Base-by-base conservation (phyloP, 768 basidiomycete species). In the Rickenella mellea region DNA sequence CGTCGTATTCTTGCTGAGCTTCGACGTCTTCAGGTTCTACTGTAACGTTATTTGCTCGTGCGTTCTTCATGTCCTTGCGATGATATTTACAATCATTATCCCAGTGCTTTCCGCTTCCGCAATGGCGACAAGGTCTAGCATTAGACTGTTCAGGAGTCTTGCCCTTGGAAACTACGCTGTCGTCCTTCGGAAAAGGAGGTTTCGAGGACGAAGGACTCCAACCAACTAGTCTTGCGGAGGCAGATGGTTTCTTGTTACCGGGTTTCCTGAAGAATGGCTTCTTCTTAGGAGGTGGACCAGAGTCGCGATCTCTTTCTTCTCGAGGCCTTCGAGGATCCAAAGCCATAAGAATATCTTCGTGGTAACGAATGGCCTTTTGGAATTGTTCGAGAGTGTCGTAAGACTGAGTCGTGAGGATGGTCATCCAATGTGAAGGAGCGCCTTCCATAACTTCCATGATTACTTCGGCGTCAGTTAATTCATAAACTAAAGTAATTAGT, bases 381-480 rank as follows among this genome's bases (percentile, higher is more conserved):
- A 59, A 57, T 15, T 54, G 40, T 26, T 49, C 43, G 6, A 49
- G 6, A 3, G 44, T 35, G 1, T 26, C 26, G 28, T 55, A 58
- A 1, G 52, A 41, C 6, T 58, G 55, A 11, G 56, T 51, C 1
- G 51, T 58, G 0, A 59, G 35, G 10, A 59, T 47, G 0, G 8
- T 39, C 17, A 35, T 50, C 63, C 63, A 65, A 6, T 39, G 37
- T 0, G 53, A 10, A 0, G 64, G 64, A 19, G 57, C 61, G 2
- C 57, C 57, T 10, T 54, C 53, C 63, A 65, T 63, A 12, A 66
- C 51, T 39, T 64, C 58, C 12, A 51, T 45, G 11, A 66, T 66
- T 2, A 61, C 14, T 37, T 65, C 61, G 1, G 54, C 47, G 31
- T 65, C 59, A 2, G 43, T 40, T 27, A 46, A 28, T 1, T 45